These are phyloP conservation scores for Cokeromyces recurvatus DNA, from an alignment of 371 early-diverging fungal species.

Conservation along the genomic window DNA sequence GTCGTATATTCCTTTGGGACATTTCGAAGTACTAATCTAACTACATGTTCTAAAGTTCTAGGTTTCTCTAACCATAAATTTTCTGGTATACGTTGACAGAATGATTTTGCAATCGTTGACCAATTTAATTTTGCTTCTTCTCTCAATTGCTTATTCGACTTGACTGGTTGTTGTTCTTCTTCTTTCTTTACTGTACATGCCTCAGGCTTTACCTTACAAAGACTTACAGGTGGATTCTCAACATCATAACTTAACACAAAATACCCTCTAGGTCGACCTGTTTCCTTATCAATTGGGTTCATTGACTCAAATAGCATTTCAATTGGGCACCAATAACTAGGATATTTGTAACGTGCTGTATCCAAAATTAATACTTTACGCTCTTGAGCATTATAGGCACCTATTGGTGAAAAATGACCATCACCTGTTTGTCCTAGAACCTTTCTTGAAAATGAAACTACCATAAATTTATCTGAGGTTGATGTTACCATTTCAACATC, in stretches of 20 bases:
- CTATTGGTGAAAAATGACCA: conserved; percentile 78
- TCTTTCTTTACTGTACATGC: not conserved
- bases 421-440: conserved; percentile 89
- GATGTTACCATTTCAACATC: conserved; percentile 69
- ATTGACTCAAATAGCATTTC: conserved; percentile 74
- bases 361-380: conserved; percentile 80
- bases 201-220: conserved; percentile 24
- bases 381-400: conserved; percentile 59
- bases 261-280: conserved; percentile 80
- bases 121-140: conserved; percentile 31
- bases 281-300: conserved; percentile 77
- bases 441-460: conserved; percentile 79
- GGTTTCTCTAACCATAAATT: conserved; percentile 51
- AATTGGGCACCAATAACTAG: conserved; percentile 72
- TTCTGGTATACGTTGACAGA: conserved; percentile 47
- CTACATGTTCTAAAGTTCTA: conserved; percentile 37
- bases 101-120: conserved; percentile 43
- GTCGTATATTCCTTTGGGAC: conserved; percentile 43
- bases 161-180: not conserved
- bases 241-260: conserved; percentile 65
- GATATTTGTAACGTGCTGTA: conserved; percentile 76
- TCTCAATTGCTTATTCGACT: not conserved
- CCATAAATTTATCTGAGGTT: conserved; percentile 77
- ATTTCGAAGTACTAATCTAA: conserved; percentile 41
- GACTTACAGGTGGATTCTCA: conserved; percentile 37